These are phyloP conservation scores for Hypoxylon sp. DNA, from an alignment of 2,329 filamentous ascomycete species.

Conservation along the genomic window DNA sequence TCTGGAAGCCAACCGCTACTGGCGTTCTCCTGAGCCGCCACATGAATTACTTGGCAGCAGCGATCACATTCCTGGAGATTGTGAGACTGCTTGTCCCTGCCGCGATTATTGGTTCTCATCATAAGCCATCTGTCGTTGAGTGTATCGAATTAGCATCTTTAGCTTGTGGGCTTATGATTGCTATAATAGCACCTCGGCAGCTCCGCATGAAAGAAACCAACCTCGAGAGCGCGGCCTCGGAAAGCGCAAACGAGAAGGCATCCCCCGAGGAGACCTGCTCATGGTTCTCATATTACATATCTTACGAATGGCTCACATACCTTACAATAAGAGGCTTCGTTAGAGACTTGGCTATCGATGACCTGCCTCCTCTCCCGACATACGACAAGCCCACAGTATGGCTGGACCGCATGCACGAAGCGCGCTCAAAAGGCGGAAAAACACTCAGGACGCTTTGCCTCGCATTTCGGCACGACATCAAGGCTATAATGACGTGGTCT, in stretches of 20 bases:
- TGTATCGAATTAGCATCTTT: constrained; percentile 32
- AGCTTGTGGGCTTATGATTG: constrained; percentile 17
- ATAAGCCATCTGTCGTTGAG: constrained; percentile 37
- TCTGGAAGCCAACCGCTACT: constrained; percentile 25
- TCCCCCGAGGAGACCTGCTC: constrained; percentile 52
- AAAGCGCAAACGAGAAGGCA: constrained; percentile 9
- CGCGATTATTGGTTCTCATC: constrained; percentile 43
- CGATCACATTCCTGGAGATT: constrained; percentile 40
- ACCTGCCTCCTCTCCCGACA: constrained; percentile 49
- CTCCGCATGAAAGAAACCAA: constrained; percentile 28
- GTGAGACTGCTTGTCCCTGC: constrained; percentile 44
- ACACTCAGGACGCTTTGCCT: constrained; percentile 46
- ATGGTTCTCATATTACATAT: constrained; percentile 50
- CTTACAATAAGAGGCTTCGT: constrained; percentile 48
- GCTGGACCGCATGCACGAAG: constrained; percentile 44
- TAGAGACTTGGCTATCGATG: constrained; percentile 48
- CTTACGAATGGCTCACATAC: constrained; percentile 52
- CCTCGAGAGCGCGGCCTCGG: constrained; percentile 33
- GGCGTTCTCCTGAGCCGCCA: constrained; percentile 42
- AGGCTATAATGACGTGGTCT: constrained; percentile 47
- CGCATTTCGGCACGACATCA: constrained; percentile 46
- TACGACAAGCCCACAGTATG: constrained; percentile 49
- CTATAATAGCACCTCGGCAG: constrained; percentile 31
- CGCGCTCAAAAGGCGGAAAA: constrained; percentile 46
- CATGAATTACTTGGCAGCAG: constrained; percentile 42